Evolutionary conservation across 352 stramenopile genomes (phyloP).

Genomic region (Pythium myriotylum): DNA sequence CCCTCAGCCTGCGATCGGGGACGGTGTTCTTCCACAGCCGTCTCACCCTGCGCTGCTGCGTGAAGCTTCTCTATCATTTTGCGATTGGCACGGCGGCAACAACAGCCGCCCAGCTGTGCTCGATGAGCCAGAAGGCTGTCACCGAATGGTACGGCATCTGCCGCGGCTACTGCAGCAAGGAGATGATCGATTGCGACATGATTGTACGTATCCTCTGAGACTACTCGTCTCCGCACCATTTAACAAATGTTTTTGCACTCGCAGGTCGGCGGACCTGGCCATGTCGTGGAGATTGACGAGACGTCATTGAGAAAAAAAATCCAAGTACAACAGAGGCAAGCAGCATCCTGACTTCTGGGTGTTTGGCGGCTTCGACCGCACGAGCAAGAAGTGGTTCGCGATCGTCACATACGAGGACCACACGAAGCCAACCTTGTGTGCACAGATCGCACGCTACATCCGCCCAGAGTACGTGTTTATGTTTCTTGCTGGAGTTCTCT

Average conservation of each 20-base stretch:
- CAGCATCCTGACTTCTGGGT: slow-evolving; percentile 26
- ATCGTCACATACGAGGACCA: slow-evolving; percentile 20
- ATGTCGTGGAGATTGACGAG: no score
- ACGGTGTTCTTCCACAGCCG: background rate
- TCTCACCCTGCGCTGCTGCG: background rate
- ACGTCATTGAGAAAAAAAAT: slow-evolving; percentile 28
- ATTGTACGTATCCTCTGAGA: slow-evolving; percentile 7
- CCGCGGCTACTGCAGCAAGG: slow-evolving; percentile 1
- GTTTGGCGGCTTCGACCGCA: slow-evolving; percentile 24
- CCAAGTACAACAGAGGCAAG: slow-evolving; percentile 22
- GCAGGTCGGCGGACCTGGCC: slow-evolving; percentile 11
- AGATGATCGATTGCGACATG: slow-evolving; percentile 2
- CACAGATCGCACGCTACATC: slow-evolving; percentile 1
- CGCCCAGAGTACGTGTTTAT: background rate
- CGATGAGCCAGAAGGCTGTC: slow-evolving; percentile 2
- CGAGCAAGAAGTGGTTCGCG: slow-evolving; percentile 26
- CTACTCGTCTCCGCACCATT: slow-evolving; percentile 16
- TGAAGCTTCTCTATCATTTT: background rate
- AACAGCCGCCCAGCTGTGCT: background rate
- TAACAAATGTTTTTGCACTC: background rate
- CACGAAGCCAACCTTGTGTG: slow-evolving; percentile 17
- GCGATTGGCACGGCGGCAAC: background rate
- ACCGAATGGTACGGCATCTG: slow-evolving; percentile 4
- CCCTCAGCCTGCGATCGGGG: background rate
- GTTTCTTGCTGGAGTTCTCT: background rate